phyloP scores from a whole-genome alignment of 345 rosid species.

The Boechera stricta region DNA sequence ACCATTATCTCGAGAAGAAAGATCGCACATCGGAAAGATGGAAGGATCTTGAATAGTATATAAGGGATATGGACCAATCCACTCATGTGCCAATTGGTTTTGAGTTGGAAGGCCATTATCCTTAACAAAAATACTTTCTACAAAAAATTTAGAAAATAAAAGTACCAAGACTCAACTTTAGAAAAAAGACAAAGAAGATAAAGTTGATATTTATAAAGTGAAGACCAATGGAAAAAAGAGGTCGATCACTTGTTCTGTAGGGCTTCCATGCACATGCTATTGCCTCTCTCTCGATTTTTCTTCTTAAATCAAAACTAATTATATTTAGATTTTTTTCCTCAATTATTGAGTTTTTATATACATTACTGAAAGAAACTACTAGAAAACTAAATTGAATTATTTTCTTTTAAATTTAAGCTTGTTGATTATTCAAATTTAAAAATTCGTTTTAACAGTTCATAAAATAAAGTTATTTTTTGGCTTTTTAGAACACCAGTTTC shows the following conservation, averaged over 20 bases:
- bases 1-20: no score
- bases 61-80: no score
- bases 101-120: no score
- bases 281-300: slow-evolving; percentile 21
- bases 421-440: background rate
- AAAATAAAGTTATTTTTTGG: background rate
- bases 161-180: slow-evolving; percentile 9
- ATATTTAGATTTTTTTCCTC: background rate
- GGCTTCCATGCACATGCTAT: slow-evolving; percentile 41
- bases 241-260: slow-evolving; percentile 40
- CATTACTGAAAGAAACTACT: background rate
- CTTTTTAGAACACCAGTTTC: background rate
- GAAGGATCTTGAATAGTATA: no score
- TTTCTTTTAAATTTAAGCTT: background rate
- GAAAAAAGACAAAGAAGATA: slow-evolving; percentile 38
- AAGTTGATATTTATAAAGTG: slow-evolving; percentile 27
- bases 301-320: background rate
- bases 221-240: slow-evolving; percentile 24
- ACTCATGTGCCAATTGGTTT: no score
- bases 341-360: background rate
- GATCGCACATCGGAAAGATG: no score
- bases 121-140: background rate
- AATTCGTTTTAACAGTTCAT: background rate
- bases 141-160: background rate
- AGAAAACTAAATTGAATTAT: background rate